A percentile compares a stretch with the other conserved stretches of the same genome.
Conservation (phyloP, 2,329 filamentous ascomycete species). For the Dothideomycetidae sp. region DNA sequence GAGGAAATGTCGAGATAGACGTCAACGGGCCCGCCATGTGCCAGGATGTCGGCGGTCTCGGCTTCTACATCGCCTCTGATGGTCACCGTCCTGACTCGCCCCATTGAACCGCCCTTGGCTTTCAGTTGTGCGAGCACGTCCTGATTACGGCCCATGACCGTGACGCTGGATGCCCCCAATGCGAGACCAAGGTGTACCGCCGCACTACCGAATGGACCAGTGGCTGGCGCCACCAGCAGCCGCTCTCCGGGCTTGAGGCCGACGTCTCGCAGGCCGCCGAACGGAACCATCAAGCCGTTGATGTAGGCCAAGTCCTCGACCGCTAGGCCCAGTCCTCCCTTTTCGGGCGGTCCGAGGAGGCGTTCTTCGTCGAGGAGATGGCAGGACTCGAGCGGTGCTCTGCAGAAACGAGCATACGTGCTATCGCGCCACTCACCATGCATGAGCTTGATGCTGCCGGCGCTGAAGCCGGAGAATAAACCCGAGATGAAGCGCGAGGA, state of each 20-base stretch:
- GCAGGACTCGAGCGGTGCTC: slow-evolving; percentile 27
- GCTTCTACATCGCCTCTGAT: slow-evolving; percentile 28
- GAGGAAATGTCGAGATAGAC: slow-evolving; percentile 37
- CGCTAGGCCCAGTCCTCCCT: slow-evolving; percentile 29
- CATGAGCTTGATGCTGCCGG: slow-evolving; percentile 22
- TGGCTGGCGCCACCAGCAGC: slow-evolving; percentile 35
- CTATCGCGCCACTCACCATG: slow-evolving; percentile 26
- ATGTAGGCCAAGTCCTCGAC: slow-evolving; percentile 29
- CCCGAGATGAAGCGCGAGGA: too few species aligned
- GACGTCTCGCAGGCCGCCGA: slow-evolving; percentile 32
- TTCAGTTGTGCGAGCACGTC: slow-evolving; percentile 20
- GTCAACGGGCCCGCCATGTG: slow-evolving; percentile 26
- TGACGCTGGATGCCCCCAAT: slow-evolving; percentile 38
- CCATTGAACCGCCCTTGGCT: too few species aligned
- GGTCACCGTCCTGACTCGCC: too few species aligned
- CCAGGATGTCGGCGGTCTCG: slow-evolving; percentile 25
- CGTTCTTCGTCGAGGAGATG: slow-evolving; percentile 22
- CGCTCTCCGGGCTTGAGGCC: slow-evolving; percentile 34
- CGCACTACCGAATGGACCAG: slow-evolving; percentile 36
- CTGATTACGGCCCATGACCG: slow-evolving; percentile 37
- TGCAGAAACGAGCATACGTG: slow-evolving; percentile 24
- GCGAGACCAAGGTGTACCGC: slow-evolving; percentile 36
- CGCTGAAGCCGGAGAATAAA: slow-evolving; percentile 19
- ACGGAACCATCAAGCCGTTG: too few species aligned
- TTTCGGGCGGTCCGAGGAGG: slow-evolving; percentile 14